Evolutionary conservation across 495 filamentous ascomycete genomes (phyloP), one percentile per base, ranked within the genome.

Genomic region (Xylaria intraflava): DNA sequence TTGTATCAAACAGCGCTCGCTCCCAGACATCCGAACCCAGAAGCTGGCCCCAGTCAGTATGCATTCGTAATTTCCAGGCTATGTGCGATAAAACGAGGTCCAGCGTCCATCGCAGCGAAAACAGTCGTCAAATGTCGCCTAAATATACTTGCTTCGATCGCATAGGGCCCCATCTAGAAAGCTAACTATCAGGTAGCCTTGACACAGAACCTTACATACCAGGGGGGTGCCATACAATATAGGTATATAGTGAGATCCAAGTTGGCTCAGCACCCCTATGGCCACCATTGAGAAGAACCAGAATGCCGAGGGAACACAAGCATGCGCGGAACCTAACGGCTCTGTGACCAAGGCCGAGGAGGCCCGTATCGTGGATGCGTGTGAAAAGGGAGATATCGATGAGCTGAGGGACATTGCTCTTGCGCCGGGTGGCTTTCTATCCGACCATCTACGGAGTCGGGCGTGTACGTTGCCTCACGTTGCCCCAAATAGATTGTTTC

Each of bases 391-490:
- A 19, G 80, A 95, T 65, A 65, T 89, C 29, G 74, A 77, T 53
- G 71, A 75, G 27, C 71, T 98, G 44, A 69, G 83, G 36, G 65
- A 61, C 3, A 75, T 88, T 55, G 90, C 93, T 16, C 83, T 82
- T 22, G 85, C 85, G 10, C 70, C 78, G 49, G 85, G 84, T 11
- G 93, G 93, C 6, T 77, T 97, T 43, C 65, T 96, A 30, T 79
- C 82, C 42, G 93, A 98, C 71, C 75, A 78, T n/a, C 69, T 94
- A 60, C 85, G 93, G 62, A 79, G 79, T 64, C 75, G 79, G 69
- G 91, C 88, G 62, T 98, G 93, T 96, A 79, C 75, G 89, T 43
- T 12, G 10, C 8, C 22, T 49, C 24, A 19, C 7, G 8, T 27
- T 10, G n/a, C 7, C 19, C 19, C 1, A 22, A 23, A 29, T 6